A percentile compares a stretch with the other conserved stretches of the same genome.
phyloP scores from a whole-genome alignment of 768 basidiomycete species.

The Kwoniella europaea region DNA sequence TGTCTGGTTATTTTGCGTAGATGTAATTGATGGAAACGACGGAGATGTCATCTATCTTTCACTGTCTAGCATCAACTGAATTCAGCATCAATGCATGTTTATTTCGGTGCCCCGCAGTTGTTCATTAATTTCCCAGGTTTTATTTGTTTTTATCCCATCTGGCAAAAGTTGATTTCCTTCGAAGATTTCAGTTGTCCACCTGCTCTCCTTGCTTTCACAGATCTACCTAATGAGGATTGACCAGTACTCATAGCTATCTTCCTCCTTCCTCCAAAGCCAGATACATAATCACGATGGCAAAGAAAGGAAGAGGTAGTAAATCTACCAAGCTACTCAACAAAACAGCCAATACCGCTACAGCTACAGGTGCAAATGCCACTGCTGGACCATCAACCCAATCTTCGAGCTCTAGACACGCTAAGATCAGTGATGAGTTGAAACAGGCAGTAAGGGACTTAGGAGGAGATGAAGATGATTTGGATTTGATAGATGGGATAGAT shows the following conservation, averaged over 20 bases:
- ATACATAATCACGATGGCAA: slow-evolving; percentile 12
- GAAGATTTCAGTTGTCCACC: slow-evolving; percentile 12
- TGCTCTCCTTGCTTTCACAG: too few species aligned
- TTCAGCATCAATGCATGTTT: background rate
- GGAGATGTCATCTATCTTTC: too few species aligned
- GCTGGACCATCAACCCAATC: slow-evolving; percentile 14
- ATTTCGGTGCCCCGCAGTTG: slow-evolving; percentile 6
- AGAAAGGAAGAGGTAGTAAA: slow-evolving; percentile 26
- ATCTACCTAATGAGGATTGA: too few species aligned
- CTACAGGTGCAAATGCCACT: slow-evolving; percentile 10
- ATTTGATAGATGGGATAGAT: slow-evolving; percentile 52
- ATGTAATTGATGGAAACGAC: background rate
- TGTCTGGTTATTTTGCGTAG: background rate
- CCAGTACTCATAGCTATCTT: too few species aligned
- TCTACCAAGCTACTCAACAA: slow-evolving; percentile 24
- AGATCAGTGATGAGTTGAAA: slow-evolving; percentile 38
- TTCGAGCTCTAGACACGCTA: slow-evolving; percentile 16
- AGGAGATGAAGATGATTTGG: slow-evolving; percentile 56
- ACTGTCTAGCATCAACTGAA: too few species aligned
- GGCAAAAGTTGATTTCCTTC: background rate
- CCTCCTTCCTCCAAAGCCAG: background rate
- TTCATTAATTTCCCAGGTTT: slow-evolving; percentile 1
- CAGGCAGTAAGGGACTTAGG: slow-evolving; percentile 55
- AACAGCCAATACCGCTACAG: background rate
- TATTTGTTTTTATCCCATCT: slow-evolving; percentile 14